phyloP scores from a whole-genome alignment of 805 yeast species.

The Starmerella etchellsii region DNA sequence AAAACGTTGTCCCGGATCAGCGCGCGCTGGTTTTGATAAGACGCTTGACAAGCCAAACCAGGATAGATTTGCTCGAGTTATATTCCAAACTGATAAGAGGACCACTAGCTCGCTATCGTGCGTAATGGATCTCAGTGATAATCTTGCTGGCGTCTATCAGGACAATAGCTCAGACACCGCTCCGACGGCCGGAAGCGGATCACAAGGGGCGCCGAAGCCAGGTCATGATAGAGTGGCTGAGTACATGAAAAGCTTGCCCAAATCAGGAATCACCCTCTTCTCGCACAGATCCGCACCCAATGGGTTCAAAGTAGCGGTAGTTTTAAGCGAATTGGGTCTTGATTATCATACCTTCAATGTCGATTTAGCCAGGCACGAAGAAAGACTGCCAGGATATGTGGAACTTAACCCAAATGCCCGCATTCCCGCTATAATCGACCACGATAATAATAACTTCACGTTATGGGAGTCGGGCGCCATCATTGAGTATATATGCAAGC shows the following conservation, averaged over 20 bases:
- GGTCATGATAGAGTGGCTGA: constrained; percentile 39
- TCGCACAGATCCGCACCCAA: constrained; percentile 87
- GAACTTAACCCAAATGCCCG: constrained; percentile 92
- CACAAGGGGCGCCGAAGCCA: too few relatives aligned
- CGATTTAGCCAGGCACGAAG: constrained; percentile 80
- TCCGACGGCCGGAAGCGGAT: background rate
- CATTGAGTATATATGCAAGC: constrained; percentile 62
- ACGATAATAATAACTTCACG: constrained; percentile 61
- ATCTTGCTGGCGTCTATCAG: constrained; percentile 1
- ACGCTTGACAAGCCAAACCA: too few relatives aligned
- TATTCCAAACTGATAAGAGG: too few relatives aligned
- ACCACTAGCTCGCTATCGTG: too few relatives aligned
- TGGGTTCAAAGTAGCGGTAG: constrained; percentile 90
- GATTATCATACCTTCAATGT: constrained; percentile 69
- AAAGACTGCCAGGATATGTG: constrained; percentile 84
- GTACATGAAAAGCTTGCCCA: constrained; percentile 65
- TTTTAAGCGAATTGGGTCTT: constrained; percentile 68
- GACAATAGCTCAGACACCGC: background rate
- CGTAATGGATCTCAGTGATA: constrained; percentile 11
- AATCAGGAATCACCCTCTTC: constrained; percentile 69
- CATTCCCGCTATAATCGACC: constrained; percentile 89
- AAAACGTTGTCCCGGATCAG: too few relatives aligned
- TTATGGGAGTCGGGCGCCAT: constrained; percentile 96
- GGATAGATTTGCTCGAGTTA: too few relatives aligned
- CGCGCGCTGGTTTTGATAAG: too few relatives aligned